Base-by-base conservation (phyloP, 257 asterid genomes). In the Euphrasia confusa region DNA sequence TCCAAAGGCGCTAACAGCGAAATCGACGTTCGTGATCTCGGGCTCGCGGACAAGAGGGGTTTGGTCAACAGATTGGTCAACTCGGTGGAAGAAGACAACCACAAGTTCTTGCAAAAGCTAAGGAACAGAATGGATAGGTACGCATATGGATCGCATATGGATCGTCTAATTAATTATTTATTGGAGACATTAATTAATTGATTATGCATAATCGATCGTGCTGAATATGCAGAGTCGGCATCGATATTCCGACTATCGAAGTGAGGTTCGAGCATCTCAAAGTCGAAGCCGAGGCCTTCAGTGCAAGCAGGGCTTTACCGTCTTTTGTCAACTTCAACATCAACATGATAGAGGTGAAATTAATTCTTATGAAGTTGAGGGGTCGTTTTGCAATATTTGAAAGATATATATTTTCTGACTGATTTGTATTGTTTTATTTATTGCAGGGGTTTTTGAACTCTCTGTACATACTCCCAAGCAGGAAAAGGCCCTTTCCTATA, bases 1-100 rank as follows among this genome's bases (percentile, higher is more conserved):
- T 79, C 80, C 2, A 72, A 72, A 35, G 88, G 86, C 5, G 68
- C 77, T 21, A 21, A 21, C 1, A 63, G 68, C 8, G 85, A 84
- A 58, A 44, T 87, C 3, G 89, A 85, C 14, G 67, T 87, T 11
- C 48, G 66, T 2, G 58, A 64, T 54, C 94, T 87, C 33, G 91
- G 80, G 0, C 66, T 64, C n/a, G 68, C 72, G n/a, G 85, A 84
- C 37, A 84, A 79, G 70, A 73, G 59, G 78, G 74, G 64, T 65
- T 13, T 79, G 64, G 72, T 87, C 0, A 83, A 87, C 58, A 78
- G 85, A 35, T 60, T 87, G 60, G 85, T 87, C 26, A 79, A 67
- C n/a, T 72, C 60, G 27, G 87, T 84, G 0, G 90, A 84, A 15
- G 90, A 84, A 21, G 95, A 87, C 47, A 82, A 87, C 21, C 85